These are phyloP conservation scores for Brachypodium distachyon DNA, from an alignment of 202 grass and related monocot genomes.

Conservation along the genomic window DNA sequence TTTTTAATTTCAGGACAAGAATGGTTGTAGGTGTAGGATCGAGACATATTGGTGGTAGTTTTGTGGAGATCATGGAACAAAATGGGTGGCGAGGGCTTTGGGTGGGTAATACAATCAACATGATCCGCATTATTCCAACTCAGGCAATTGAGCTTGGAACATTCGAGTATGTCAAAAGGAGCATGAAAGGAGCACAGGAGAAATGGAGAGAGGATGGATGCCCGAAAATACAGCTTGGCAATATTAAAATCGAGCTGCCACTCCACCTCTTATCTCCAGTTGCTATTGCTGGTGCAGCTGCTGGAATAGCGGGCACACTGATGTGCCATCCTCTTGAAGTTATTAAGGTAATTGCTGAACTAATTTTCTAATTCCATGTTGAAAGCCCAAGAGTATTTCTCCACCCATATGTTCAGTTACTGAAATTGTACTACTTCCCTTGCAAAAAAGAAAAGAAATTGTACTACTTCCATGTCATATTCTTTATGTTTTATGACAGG, in stretches of 20 bases:
- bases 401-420: not conserved
- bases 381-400: not conserved
- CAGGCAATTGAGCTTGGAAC: slow-evolving; percentile 85
- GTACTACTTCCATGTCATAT: not conserved
- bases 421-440: not conserved
- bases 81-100: slow-evolving; percentile 90
- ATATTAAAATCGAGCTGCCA: slow-evolving; percentile 41
- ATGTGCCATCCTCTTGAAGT: slow-evolving; percentile 95
- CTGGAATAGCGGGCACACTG: slow-evolving; percentile 70
- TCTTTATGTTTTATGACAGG: slow-evolving; percentile 35
- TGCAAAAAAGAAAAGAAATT: too few species aligned
- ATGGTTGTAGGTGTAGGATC: slow-evolving; percentile 96
- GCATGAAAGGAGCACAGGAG: slow-evolving; percentile 53
- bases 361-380: not conserved
- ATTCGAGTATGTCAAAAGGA: slow-evolving; percentile 80
- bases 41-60: slow-evolving; percentile 58
- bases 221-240: slow-evolving; percentile 50
- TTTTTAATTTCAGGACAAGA: slow-evolving; percentile 67
- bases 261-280: slow-evolving; percentile 58
- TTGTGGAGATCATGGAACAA: slow-evolving; percentile 68
- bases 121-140: slow-evolving; percentile 86
- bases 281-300: slow-evolving; percentile 71
- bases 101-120: slow-evolving; percentile 88
- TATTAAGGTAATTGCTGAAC: slow-evolving; percentile 47
- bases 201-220: slow-evolving; percentile 60